Conservation (phyloP, 2,329 filamentous ascomycete genomes). For the Calonectria leucothoes region DNA sequence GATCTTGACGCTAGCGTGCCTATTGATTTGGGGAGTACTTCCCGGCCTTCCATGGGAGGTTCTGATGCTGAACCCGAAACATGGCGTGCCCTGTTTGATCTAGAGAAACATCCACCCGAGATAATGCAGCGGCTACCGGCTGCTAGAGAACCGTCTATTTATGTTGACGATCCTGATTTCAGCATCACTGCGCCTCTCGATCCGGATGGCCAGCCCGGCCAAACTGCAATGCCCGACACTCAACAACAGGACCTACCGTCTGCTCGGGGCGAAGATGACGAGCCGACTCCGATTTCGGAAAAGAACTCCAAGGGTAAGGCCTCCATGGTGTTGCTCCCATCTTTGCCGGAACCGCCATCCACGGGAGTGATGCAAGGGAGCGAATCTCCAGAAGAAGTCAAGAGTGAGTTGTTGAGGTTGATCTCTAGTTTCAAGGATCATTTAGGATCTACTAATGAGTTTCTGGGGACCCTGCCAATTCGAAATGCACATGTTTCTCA, state of each 20-base stretch:
- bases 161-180: conserved; percentile 44
- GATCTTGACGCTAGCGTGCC: conserved; percentile 67
- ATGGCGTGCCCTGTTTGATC: conserved; percentile 67
- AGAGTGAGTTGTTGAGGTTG: conserved; percentile 59
- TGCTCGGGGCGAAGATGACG: conserved; percentile 69
- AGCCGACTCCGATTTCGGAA: conserved; percentile 62
- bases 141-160: conserved; percentile 68
- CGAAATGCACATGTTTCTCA: conserved; percentile 34
- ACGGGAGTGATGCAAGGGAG: background rate
- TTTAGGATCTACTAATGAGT: conserved; percentile 57
- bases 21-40: conserved; percentile 61
- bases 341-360: background rate
- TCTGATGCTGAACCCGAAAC: conserved; percentile 70
- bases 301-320: conserved; percentile 40
- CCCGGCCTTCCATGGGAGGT: conserved; percentile 68
- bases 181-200: background rate
- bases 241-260: background rate
- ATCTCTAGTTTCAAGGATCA: conserved; percentile 62
- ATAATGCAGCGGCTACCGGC: conserved; percentile 54
- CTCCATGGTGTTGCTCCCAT: background rate
- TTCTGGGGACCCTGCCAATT: conserved; percentile 55
- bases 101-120: conserved; percentile 71
- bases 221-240: background rate
- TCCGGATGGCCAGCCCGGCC: too few species aligned
- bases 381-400: background rate